phyloP scores from a whole-genome alignment of 495 filamentous ascomycete genomes.

The Neurospora africana region DNA sequence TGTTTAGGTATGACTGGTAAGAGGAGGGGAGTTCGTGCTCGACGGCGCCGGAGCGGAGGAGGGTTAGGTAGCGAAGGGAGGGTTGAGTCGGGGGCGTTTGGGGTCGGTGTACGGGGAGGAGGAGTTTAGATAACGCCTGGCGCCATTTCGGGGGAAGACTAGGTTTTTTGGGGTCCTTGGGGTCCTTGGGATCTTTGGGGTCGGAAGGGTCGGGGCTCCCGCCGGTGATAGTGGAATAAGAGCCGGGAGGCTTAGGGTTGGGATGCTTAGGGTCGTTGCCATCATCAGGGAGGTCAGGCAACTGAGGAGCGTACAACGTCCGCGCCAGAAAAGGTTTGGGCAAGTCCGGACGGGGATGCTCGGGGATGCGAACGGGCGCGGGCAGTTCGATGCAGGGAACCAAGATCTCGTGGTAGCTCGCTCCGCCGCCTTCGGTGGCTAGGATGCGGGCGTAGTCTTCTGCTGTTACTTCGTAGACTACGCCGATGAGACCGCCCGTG shows the following conservation, averaged over 20 bases:
- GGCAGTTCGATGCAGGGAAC: conserved; percentile 65
- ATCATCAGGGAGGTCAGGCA: conserved; percentile 16
- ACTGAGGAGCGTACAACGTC: conserved; percentile 32
- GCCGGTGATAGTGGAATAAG: background rate
- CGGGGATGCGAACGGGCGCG: conserved; percentile 27
- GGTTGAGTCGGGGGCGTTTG: conserved; percentile 66
- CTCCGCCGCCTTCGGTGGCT: conserved; percentile 78
- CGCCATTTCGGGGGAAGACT: conserved; percentile 15
- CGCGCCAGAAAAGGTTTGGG: conserved; percentile 35
- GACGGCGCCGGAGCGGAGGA: conserved; percentile 63
- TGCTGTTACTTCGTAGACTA: conserved; percentile 85
- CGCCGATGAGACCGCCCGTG: conserved; percentile 67
- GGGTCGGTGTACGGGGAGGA: conserved; percentile 40
- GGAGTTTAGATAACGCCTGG: conserved; percentile 9
- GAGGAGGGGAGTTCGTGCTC: conserved; percentile 68
- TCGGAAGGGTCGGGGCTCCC: background rate
- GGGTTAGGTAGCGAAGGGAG: conserved; percentile 66
- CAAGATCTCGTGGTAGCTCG: conserved; percentile 70
- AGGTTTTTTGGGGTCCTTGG: conserved; percentile 4
- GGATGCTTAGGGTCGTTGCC: background rate
- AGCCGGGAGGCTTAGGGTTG: background rate
- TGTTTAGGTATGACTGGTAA: conserved; percentile 59
- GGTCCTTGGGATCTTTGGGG: conserved; percentile 11
- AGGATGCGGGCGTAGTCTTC: conserved; percentile 79
- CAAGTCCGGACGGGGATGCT: conserved; percentile 28